phyloP scores from a whole-genome alignment of 192 early-diverging fungal species.

The Podila clonocystis region DNA sequence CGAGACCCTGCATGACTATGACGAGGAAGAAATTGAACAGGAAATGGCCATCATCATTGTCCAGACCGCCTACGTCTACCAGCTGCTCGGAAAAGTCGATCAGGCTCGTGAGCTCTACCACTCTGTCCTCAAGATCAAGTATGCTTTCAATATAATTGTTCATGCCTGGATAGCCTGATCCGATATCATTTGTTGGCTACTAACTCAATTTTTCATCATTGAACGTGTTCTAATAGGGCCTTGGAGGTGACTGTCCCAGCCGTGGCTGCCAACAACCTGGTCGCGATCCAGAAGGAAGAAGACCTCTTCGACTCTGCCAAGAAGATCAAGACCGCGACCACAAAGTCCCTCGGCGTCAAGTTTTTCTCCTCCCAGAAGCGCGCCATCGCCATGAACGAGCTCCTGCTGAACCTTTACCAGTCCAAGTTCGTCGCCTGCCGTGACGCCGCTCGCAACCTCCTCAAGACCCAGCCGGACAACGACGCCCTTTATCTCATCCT shows the following conservation, averaged over 20 bases:
- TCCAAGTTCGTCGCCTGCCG: constrained; percentile 64
- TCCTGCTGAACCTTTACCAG: constrained; percentile 64
- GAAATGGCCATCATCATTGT: constrained; percentile 69
- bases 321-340: constrained; percentile 63
- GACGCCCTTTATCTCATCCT: constrained; percentile 68
- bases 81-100: constrained; percentile 61
- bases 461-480: constrained; percentile 69
- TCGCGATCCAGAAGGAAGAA: constrained; percentile 61
- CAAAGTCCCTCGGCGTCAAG: constrained; percentile 67
- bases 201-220: neutral
- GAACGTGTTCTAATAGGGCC: constrained; percentile 30
- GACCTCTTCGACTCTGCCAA: constrained; percentile 68
- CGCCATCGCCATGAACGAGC: constrained; percentile 71
- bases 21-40: constrained; percentile 71
- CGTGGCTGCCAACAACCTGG: constrained; percentile 77
- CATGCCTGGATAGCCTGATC: neutral
- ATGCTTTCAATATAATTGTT: neutral
- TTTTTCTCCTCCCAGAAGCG: constrained; percentile 66
- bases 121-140: constrained; percentile 65
- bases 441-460: constrained; percentile 59
- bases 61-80: constrained; percentile 76
- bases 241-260: constrained; percentile 65
- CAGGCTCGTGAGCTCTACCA: constrained; percentile 71
- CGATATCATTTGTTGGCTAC: neutral
- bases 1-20: constrained; percentile 62